phyloP scores from a whole-genome alignment of 768 basidiomycete species.

The Butyriboletus loyo region DNA sequence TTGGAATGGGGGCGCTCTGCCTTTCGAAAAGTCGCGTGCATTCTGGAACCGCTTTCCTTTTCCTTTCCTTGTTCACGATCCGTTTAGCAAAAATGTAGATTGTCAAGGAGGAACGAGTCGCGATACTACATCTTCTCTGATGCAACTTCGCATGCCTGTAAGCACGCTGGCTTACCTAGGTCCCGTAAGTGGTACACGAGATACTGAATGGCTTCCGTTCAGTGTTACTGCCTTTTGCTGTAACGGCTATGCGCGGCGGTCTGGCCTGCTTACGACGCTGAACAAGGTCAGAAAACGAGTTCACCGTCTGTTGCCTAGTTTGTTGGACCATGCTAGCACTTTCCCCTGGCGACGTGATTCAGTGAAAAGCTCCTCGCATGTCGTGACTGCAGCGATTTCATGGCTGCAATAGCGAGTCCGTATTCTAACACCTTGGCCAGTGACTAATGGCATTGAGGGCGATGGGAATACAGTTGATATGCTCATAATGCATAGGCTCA shows the following conservation, averaged over 20 bases:
- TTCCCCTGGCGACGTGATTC: background rate
- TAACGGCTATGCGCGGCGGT: too few species aligned
- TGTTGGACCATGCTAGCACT: background rate
- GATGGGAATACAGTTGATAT: too few species aligned
- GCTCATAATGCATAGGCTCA: too few species aligned
- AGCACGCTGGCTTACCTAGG: too few species aligned
- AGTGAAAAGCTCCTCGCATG: background rate
- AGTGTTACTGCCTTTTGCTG: too few species aligned
- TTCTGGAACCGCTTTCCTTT: background rate
- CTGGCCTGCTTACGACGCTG: too few species aligned
- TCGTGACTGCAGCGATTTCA: background rate
- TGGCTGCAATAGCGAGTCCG: background rate
- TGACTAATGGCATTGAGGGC: background rate
- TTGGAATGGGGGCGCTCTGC: background rate
- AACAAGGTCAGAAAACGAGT: too few species aligned
- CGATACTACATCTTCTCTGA: background rate
- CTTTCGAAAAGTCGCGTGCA: background rate
- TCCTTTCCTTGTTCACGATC: background rate
- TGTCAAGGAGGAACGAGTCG: too few species aligned
- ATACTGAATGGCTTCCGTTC: too few species aligned
- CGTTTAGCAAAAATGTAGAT: too few species aligned
- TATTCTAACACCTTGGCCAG: background rate
- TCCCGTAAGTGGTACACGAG: too few species aligned
- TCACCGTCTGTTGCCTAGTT: background rate
- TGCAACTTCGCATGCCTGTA: background rate